Evolutionary conservation across 306 rosid species (phyloP), one percentile per base, ranked within the genome.

Genomic region (Quercus dentata): DNA sequence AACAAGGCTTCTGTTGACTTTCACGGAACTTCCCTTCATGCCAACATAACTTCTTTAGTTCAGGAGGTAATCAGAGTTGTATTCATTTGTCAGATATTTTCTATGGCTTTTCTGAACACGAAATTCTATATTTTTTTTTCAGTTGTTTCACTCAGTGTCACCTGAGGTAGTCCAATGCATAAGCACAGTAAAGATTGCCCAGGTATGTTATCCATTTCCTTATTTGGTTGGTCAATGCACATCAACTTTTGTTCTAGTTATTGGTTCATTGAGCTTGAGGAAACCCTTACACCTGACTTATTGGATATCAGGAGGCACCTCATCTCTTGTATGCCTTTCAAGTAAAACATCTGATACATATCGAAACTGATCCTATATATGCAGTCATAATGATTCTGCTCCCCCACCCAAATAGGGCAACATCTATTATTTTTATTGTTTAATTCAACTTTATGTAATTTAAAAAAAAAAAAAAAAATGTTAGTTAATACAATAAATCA

Each of bases 101-200:
- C 46, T 81, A 23, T 76, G 74, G 73, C 79, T 76, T 83, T 54
- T 25, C 38, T 69, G 33, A 69, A 30, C 33, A 8, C 8, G 56
- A 54, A 27, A 65, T 68, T 13, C 41, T 63, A 56, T 56, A 4
- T 74, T 54, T 20, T 44, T 44, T 85, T 30, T 85, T 25, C 95
- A 95, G 99, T 79, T 95, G 81, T 86, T 83, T 79, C 89, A 78
- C 74, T 81, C 87, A 59, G 78, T 90, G 73, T 84, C 94, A 28
- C 94, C 94, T 52, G 85, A 86, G 81, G 59, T 95, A 73, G 80
- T 91, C 13, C 84, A 89, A 51, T 91, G 99, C 87, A 88, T 92
- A 64, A 84, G 84, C 81, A 95, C 94, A 13, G 81, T 95, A 63
- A 95, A 92, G 81, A 90, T 95, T 74, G 97, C 96, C 23, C 99